A percentile compares a stretch with the other conserved stretches of the same genome.
Evolutionary conservation across 257 asterid genomes (phyloP).

Genomic region (Rhazya stricta): DNA sequence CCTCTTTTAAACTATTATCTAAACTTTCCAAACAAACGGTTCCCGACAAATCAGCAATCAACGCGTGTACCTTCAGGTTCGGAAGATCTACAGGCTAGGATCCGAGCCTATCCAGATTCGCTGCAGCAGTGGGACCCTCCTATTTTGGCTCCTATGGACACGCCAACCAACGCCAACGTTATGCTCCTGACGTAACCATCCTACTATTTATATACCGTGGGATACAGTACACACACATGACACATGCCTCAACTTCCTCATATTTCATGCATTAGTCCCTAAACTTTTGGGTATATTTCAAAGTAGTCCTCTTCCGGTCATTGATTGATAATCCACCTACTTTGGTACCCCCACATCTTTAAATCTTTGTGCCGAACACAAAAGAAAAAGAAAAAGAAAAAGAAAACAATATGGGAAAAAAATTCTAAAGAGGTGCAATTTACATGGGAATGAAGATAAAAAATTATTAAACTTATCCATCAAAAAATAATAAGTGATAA

Average conservation of each 20-base stretch:
- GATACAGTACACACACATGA: background rate
- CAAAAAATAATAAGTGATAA: no score
- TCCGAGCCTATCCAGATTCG: conserved; percentile 23
- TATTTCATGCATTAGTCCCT: conserved; percentile 1
- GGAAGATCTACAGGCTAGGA: conserved; percentile 38
- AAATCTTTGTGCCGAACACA: background rate
- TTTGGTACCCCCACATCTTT: background rate
- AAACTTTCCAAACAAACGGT: conserved; percentile 1
- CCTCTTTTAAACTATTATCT: background rate
- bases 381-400: background rate
- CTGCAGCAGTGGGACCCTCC: conserved; percentile 18
- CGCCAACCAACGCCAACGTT: conserved; percentile 18
- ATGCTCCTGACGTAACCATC: conserved; percentile 13
- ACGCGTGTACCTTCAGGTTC: conserved; percentile 28
- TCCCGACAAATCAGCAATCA: background rate
- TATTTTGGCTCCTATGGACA: background rate
- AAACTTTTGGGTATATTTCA: background rate
- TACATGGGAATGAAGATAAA: no score
- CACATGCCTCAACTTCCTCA: background rate
- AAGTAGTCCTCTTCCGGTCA: background rate
- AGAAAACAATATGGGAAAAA: background rate
- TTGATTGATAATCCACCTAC: background rate
- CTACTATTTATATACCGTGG: background rate
- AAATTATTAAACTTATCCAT: no score
- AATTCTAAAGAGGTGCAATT: background rate